Conservation (phyloP, 2,329 filamentous ascomycete genomes). For the Alternaria postmessia region DNA sequence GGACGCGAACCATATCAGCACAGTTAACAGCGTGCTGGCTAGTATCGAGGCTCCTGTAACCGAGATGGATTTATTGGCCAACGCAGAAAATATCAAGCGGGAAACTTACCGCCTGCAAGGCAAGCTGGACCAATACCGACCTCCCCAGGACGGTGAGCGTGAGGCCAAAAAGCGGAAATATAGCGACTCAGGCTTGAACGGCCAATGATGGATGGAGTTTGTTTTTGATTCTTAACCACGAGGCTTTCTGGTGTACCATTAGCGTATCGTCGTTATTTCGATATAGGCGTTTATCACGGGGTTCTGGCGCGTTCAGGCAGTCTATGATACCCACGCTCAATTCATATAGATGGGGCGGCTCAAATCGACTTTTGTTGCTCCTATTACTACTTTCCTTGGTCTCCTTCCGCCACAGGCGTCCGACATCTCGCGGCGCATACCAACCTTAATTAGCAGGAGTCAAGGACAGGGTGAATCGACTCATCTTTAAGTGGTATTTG, state of each 20-base stretch:
- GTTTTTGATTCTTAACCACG: background rate
- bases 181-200: conserved; percentile 18
- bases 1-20: conserved; percentile 87
- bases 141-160: conserved; percentile 31
- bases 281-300: background rate
- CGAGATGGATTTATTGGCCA: conserved; percentile 77
- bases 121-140: conserved; percentile 45
- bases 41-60: conserved; percentile 88
- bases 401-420: no score
- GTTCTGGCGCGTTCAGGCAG: background rate
- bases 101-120: conserved; percentile 74
- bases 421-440: background rate
- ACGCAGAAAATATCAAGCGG: conserved; percentile 75
- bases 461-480: background rate
- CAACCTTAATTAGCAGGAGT: background rate
- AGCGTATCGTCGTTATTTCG: background rate
- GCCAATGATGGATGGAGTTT: background rate
- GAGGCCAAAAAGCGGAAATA: conserved; percentile 48
- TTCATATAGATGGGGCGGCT: background rate
- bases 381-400: background rate
- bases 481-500: background rate
- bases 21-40: conserved; percentile 84
- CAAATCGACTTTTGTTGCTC: background rate
- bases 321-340: conserved; percentile 4
- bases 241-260: background rate